phyloP scores from a whole-genome alignment of 495 filamentous ascomycete genomes.

The Pseudoneurospora amorphoporcata region DNA sequence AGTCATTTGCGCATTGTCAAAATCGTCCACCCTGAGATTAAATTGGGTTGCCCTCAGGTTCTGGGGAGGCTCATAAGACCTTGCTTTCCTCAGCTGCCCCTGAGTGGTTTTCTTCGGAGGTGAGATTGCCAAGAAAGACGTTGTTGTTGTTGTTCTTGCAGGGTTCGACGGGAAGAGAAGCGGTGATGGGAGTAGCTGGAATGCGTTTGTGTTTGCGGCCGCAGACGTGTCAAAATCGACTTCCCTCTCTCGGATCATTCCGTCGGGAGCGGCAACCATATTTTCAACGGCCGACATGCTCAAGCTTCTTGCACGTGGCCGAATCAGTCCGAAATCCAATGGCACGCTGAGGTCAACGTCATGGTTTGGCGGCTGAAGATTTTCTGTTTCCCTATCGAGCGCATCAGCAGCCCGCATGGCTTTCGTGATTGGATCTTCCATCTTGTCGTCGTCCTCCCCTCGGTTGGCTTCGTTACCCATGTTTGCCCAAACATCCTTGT shows the following conservation, averaged over 20 bases:
- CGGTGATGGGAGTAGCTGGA: background rate
- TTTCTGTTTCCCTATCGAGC: constrained; percentile 37
- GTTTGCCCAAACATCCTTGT: background rate
- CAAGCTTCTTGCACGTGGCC: constrained; percentile 22
- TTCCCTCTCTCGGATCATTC: background rate
- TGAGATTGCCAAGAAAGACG: background rate
- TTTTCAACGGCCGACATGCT: constrained; percentile 24
- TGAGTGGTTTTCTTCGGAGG: background rate
- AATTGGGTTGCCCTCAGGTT: background rate
- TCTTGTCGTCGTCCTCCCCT: background rate
- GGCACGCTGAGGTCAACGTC: constrained; percentile 27
- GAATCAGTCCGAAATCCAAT: constrained; percentile 6
- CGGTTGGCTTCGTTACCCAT: background rate
- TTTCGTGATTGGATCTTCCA: constrained; percentile 28
- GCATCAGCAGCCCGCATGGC: constrained; percentile 42
- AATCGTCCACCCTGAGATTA: background rate
- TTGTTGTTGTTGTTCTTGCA: background rate
- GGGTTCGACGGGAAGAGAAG: background rate
- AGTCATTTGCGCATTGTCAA: background rate
- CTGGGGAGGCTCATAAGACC: background rate
- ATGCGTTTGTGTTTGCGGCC: background rate
- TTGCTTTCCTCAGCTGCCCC: background rate
- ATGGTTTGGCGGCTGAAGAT: constrained; percentile 24
- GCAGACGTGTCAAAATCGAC: background rate
- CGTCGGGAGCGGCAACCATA: constrained; percentile 12